Base-by-base conservation (phyloP, 345 rosid species). In the Populus davidiana region DNA sequence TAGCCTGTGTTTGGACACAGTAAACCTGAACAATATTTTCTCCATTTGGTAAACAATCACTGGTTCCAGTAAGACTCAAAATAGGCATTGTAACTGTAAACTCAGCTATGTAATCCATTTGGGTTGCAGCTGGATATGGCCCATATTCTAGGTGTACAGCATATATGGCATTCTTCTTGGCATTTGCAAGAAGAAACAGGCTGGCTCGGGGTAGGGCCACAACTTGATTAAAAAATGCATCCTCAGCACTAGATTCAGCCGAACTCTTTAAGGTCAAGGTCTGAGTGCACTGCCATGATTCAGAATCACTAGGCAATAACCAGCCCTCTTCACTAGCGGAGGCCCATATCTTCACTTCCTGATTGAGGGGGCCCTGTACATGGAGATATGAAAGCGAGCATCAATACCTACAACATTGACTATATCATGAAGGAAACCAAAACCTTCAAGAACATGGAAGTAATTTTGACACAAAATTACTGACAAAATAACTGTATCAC, bases 21-120 rank as follows among this genome's bases (percentile, higher is more conserved):
- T 70, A 76, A 71, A 63, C 65, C 76, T 67, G 71, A 59, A 74
- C 68, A 27, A 75, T 73, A 69, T 77, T 84, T 67, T 91, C 91
- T 27, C 90, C 92, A 76, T 85, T 89, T 70, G 88, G 89, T 50
- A 84, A 82, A 73, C 35, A 56, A 76, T 89, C 90, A 82, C 86
- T 90, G 69, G 90, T 88, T 72, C 93, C 98, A 27, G 93, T 91
- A 73, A 96, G 88, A 86, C 99, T 96, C 84, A 96, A 83, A 72
- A 96, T 93, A 73, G 97, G 98, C 98, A 96, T 90, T 61, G 93
- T 88, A 75, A 96, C 97, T 4, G 90, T 83, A 86, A 93, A 93
- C 75, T 90, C 98, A 54, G 98, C 85, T 76, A 96, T 83, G 85
- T 93, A 92, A 84, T 93, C 93, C 94, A 93, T 93, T 80, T 82